A percentile compares a stretch with the other conserved stretches of the same genome.
These are phyloP conservation scores for Aspergillus baeticus DNA, from an alignment of 495 filamentous ascomycete species.

Conservation along the genomic window DNA sequence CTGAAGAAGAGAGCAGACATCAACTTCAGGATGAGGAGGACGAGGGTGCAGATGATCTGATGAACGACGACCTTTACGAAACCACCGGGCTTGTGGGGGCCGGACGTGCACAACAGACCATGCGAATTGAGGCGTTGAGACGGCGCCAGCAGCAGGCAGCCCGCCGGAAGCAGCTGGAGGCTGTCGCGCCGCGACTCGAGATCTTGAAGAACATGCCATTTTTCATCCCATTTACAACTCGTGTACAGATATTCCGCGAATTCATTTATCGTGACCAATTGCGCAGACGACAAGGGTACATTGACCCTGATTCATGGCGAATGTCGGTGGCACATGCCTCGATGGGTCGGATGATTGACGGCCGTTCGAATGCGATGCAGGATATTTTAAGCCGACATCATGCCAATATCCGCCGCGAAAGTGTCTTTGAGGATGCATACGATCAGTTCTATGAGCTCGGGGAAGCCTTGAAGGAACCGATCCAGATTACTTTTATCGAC, in stretches of 20 bases:
- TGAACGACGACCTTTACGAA: conserved; percentile 30
- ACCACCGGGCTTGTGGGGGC: conserved; percentile 49
- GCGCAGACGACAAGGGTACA: conserved; percentile 68
- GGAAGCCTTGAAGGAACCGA: conserved; percentile 89
- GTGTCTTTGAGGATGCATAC: conserved; percentile 83
- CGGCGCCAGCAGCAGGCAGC: conserved; percentile 62
- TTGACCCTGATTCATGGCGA: conserved; percentile 81
- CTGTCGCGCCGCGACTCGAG: conserved; percentile 80
- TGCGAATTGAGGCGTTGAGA: conserved; percentile 52
- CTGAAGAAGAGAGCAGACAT: conserved; percentile 81
- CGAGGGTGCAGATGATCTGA: conserved; percentile 39
- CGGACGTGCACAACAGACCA: conserved; percentile 50
- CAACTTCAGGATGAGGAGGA: conserved; percentile 60
- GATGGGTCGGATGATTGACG: conserved; percentile 38
- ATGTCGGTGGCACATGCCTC: conserved; percentile 51
- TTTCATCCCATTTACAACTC: conserved; percentile 86
- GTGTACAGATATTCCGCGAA: conserved; percentile 91
- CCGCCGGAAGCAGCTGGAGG: conserved; percentile 65
- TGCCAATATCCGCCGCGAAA: conserved; percentile 76
- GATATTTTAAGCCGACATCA: conserved; percentile 69
- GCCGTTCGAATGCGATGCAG: conserved; percentile 22
- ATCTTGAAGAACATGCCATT: conserved; percentile 96
- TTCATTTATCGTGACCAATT: conserved; percentile 84
- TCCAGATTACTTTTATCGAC: conserved; percentile 96
- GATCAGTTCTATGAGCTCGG: conserved; percentile 79